phyloP scores from a whole-genome alignment of 2,329 filamentous ascomycete species.

The Arachnopeziza araneosa region DNA sequence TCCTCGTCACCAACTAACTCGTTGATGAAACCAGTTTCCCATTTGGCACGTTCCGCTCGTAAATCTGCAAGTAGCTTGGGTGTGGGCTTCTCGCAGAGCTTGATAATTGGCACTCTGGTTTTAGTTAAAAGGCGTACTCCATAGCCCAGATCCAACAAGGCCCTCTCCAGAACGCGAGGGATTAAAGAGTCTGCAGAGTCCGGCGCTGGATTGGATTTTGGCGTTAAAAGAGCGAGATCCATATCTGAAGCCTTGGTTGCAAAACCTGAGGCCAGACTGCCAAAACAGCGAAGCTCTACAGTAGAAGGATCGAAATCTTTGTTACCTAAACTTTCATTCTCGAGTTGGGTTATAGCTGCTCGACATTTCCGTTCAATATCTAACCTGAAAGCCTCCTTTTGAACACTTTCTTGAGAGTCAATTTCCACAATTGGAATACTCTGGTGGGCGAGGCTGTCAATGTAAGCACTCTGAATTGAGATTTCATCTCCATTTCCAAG shows the following conservation, averaged over 20 bases:
- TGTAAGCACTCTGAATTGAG: constrained; percentile 40
- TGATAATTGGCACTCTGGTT: constrained; percentile 82
- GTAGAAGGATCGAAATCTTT: constrained; percentile 45
- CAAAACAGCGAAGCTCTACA: constrained; percentile 72
- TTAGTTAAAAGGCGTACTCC: constrained; percentile 72
- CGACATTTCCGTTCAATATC: constrained; percentile 61
- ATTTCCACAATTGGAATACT: constrained; percentile 46
- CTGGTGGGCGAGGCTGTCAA: constrained; percentile 43
- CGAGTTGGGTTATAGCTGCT: constrained; percentile 49
- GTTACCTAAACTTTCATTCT: constrained; percentile 37
- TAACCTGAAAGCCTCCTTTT: constrained; percentile 66
- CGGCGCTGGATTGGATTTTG: constrained; percentile 48
- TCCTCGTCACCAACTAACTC: constrained; percentile 28
- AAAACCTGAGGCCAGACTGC: constrained; percentile 78
- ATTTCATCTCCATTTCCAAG: constrained; percentile 37
- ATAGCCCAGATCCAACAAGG: constrained; percentile 64
- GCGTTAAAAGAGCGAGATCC: constrained; percentile 75
- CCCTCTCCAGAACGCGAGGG: constrained; percentile 70
- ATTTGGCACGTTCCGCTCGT: constrained; percentile 60
- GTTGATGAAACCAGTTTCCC: constrained; percentile 53
- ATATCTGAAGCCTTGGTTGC: constrained; percentile 85
- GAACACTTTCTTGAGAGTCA: constrained; percentile 52
- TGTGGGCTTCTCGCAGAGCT: constrained; percentile 70
- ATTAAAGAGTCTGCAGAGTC: constrained; percentile 55
- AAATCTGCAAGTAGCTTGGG: constrained; percentile 55